phyloP scores from a whole-genome alignment of 2,329 filamentous ascomycete species.

The Orbilia ellipsospora region DNA sequence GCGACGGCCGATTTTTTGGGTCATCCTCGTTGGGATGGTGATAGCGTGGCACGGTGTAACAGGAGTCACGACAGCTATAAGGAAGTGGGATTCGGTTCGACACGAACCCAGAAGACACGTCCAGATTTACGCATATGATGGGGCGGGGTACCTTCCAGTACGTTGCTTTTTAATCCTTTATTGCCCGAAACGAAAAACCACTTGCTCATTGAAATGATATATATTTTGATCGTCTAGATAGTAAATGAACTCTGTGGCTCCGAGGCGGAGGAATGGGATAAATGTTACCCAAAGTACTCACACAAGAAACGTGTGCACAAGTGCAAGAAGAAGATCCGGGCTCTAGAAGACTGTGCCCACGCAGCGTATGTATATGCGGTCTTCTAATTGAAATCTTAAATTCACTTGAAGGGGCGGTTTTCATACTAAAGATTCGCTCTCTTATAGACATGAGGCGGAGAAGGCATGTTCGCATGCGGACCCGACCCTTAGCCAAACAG shows the following conservation, averaged over 20 bases:
- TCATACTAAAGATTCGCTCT: slow-evolving; percentile 5
- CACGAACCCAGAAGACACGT: slow-evolving; percentile 37
- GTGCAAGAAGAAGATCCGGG: slow-evolving; percentile 40
- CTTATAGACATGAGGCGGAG: slow-evolving; percentile 40
- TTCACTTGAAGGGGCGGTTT: neutral
- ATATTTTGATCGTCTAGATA: slow-evolving; percentile 19
- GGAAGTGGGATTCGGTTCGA: slow-evolving; percentile 39
- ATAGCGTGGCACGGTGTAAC: slow-evolving; percentile 51
- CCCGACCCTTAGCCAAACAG: slow-evolving; percentile 29
- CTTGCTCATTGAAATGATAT: neutral
- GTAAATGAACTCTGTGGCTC: slow-evolving; percentile 39
- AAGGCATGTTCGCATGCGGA: slow-evolving; percentile 39
- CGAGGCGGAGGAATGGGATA: slow-evolving; percentile 41
- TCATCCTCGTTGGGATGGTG: slow-evolving; percentile 45
- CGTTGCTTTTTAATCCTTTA: neutral
- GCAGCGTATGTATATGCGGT: slow-evolving; percentile 31
- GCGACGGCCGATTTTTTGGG: slow-evolving; percentile 51
- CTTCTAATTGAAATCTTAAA: neutral
- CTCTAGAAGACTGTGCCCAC: slow-evolving; percentile 42
- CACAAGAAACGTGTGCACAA: slow-evolving; percentile 49
- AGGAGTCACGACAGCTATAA: slow-evolving; percentile 47
- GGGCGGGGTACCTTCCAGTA: slow-evolving; percentile 34
- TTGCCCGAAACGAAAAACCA: neutral
- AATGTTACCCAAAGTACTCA: slow-evolving; percentile 44
- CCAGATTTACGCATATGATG: slow-evolving; percentile 35